These are phyloP conservation scores for Antarctomyces pellizariae DNA, from an alignment of 495 filamentous ascomycete species.

Conservation along the genomic window DNA sequence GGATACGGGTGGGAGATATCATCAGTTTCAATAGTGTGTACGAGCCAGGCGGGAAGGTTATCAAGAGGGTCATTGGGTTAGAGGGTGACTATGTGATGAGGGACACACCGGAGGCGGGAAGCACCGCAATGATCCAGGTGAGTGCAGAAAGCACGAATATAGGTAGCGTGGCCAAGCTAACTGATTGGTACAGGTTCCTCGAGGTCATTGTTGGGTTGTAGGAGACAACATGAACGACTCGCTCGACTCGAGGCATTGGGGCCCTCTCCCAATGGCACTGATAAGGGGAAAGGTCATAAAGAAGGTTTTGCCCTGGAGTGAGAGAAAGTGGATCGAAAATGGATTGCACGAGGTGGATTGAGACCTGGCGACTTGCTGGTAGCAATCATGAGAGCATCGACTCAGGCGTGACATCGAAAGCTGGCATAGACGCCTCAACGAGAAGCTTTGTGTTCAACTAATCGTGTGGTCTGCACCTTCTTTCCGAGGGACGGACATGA, in stretches of 20 bases:
- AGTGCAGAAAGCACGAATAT: neutral
- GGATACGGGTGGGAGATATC: conserved; percentile 57
- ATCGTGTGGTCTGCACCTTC: too few relatives aligned
- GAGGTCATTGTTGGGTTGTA: conserved; percentile 70
- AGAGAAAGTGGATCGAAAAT: conserved; percentile 28
- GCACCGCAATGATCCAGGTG: conserved; percentile 56
- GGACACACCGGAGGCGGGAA: conserved; percentile 28
- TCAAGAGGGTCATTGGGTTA: conserved; percentile 73
- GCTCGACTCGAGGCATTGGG: conserved; percentile 65
- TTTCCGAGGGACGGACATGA: too few relatives aligned
- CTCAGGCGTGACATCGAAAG: too few relatives aligned
- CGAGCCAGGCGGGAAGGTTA: conserved; percentile 31
- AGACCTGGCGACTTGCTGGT: too few relatives aligned
- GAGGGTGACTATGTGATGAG: conserved; percentile 73
- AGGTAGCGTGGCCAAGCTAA: conserved; percentile 1
- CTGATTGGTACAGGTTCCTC: conserved; percentile 36
- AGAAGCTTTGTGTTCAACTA: too few relatives aligned
- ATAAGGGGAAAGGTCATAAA: conserved; percentile 72
- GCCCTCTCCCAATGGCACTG: conserved; percentile 63
- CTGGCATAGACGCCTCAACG: too few relatives aligned
- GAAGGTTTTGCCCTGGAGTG: conserved; percentile 27
- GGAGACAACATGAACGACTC: conserved; percentile 75
- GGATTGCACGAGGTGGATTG: conserved; percentile 15
- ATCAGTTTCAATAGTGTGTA: conserved; percentile 55
- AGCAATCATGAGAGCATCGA: too few relatives aligned